phyloP scores from a whole-genome alignment of 2,329 filamentous ascomycete genomes.

The Neurospora crassa region DNA sequence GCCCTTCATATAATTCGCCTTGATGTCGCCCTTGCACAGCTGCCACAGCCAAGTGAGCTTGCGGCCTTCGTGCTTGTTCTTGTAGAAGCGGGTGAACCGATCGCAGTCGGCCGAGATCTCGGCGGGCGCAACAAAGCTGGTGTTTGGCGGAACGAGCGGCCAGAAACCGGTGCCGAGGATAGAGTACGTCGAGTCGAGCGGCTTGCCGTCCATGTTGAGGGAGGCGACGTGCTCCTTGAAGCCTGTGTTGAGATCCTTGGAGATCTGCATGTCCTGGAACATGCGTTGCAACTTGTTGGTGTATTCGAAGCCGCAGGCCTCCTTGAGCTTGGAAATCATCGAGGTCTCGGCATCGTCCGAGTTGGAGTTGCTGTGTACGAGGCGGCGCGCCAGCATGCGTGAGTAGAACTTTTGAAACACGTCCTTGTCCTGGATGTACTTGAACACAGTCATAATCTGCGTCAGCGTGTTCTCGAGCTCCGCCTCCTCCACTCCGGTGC shows the following conservation, averaged over 20 bases:
- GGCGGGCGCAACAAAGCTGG: conserved; percentile 76
- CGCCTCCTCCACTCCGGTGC: conserved; percentile 84
- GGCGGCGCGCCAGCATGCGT: conserved; percentile 84
- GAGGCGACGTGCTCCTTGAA: conserved; percentile 69
- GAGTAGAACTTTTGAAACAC: conserved; percentile 99
- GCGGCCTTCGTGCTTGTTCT: conserved; percentile 89
- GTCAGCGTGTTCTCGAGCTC: conserved; percentile 82
- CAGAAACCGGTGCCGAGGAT: conserved; percentile 96
- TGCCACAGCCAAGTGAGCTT: conserved; percentile 99
- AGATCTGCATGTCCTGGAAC: conserved; percentile 99
- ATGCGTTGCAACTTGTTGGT: conserved; percentile 99
- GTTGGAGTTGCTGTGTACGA: conserved; percentile 91
- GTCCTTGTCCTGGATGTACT: conserved; percentile 99
- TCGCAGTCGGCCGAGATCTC: conserved; percentile 84
- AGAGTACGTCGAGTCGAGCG: conserved; percentile 79
- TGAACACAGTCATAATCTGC: conserved; percentile 99
- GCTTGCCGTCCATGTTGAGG: conserved; percentile 44
- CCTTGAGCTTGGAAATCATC: conserved; percentile 99
- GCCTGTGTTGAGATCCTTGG: conserved; percentile 85
- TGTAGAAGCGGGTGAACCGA: conserved; percentile 84
- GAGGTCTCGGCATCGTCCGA: conserved; percentile 96
- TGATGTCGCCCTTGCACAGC: conserved; percentile 93
- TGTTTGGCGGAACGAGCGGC: conserved; percentile 80
- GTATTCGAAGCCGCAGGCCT: conserved; percentile 97
- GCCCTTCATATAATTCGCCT: conserved; percentile 82